A percentile compares a stretch with the other conserved stretches of the same genome.
These are phyloP conservation scores for Cutaneotrichosporon spelunceum DNA, from an alignment of 1,284 basidiomycete species.

Conservation along the genomic window DNA sequence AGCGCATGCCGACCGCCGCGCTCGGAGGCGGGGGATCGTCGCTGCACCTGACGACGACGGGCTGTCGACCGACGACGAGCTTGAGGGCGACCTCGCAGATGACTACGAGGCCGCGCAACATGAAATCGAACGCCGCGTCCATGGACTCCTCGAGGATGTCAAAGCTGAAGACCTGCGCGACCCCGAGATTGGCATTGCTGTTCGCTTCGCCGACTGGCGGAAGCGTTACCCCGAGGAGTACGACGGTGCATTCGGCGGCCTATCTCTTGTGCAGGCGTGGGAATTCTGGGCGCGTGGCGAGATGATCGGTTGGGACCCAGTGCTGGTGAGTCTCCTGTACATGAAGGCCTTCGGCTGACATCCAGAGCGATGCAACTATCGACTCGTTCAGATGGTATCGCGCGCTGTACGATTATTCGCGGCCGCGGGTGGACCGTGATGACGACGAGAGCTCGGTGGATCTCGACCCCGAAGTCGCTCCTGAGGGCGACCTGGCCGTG, in stretches of 20 bases:
- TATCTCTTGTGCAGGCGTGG: conserved; percentile 87
- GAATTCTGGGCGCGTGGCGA: conserved; percentile 92
- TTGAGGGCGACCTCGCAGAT: conserved; percentile 61
- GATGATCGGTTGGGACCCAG: conserved; percentile 79
- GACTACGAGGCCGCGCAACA: conserved; percentile 68
- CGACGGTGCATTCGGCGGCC: conserved; percentile 79
- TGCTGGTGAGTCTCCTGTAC: conserved; percentile 59
- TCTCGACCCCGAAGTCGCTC: conserved; percentile 61
- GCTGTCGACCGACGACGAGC: conserved; percentile 76
- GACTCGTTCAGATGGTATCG: conserved; percentile 82
- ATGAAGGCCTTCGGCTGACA: conserved; percentile 5
- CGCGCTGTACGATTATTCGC: conserved; percentile 72
- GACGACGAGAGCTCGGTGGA: conserved; percentile 50
- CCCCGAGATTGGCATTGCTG: conserved; percentile 67
- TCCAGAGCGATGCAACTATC: conserved; percentile 60
- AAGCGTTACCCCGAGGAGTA: conserved; percentile 75
- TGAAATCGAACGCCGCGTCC: conserved; percentile 58
- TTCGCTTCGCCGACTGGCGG: conserved; percentile 77
- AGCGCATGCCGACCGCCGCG: conserved; percentile 54
- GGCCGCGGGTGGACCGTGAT: conserved; percentile 48
- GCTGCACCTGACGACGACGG: conserved; percentile 57
- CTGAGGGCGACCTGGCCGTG: conserved; percentile 81
- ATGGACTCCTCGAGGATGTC: conserved; percentile 71
- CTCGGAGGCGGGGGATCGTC: conserved; percentile 53
- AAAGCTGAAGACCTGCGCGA: conserved; percentile 78